These are phyloP conservation scores for Penicillium goetzii DNA, from an alignment of 495 filamentous ascomycete species.

Conservation along the genomic window DNA sequence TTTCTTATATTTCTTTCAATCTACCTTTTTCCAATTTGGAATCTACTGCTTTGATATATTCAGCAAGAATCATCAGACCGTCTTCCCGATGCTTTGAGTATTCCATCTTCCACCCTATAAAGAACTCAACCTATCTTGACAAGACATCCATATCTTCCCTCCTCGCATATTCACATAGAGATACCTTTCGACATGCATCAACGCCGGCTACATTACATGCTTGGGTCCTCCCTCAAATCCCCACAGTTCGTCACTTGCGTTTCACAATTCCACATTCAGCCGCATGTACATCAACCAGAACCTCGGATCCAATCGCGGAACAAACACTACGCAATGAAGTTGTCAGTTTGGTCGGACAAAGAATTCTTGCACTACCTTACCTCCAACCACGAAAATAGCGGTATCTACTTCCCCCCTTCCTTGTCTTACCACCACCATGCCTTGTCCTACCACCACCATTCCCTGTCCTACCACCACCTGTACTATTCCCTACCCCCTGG, in stretches of 20 bases:
- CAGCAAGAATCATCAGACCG: not conserved
- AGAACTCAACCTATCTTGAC: not conserved
- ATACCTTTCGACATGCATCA: not conserved
- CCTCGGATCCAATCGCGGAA: conserved; percentile 12
- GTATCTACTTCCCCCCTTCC: not conserved
- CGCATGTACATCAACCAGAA: not conserved
- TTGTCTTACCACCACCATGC: not conserved
- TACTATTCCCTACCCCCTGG: no score
- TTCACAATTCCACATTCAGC: not conserved
- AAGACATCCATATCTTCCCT: not conserved
- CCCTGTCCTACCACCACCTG: no score
- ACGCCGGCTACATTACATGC: not conserved
- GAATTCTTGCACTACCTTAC: not conserved
- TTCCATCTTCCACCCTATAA: no score
- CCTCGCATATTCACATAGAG: not conserved
- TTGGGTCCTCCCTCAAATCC: not conserved
- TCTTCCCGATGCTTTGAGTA: not conserved
- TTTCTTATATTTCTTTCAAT: not conserved
- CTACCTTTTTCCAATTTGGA: not conserved
- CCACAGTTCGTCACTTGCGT: not conserved
- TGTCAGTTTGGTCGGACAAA: not conserved
- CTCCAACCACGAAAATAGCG: not conserved
- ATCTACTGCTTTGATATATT: not conserved
- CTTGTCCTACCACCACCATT: not conserved
- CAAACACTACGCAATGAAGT: not conserved